Evolutionary conservation across 2,329 filamentous ascomycete species (phyloP), one percentile per base, ranked within the genome.

Genomic region (Aureobasidium melanogenum): DNA sequence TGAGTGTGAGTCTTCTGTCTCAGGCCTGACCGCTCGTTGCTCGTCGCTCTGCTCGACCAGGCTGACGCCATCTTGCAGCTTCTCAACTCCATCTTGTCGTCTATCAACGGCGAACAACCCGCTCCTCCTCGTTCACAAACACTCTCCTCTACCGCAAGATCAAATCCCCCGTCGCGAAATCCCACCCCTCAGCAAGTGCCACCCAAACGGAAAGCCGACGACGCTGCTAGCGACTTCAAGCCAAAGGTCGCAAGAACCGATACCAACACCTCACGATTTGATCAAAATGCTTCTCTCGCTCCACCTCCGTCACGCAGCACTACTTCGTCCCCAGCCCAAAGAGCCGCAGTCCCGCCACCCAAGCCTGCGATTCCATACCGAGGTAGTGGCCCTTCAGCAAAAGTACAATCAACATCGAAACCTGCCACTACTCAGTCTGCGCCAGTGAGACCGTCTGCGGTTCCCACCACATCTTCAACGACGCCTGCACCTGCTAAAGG

Each of bases 401-500:
- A 63, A 19, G 60, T 63, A 19, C 54, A 66, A 24, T 46, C 63
- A 12, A 39, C 64, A 22, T 48, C 63, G 24, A 36, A 63, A 17
- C 61, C 69, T 19, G 60, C 67, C 50, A 67, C 63, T 41, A 54
- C 66, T 12, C 57, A 67, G 10, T 61, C 63, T 15, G 62, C 65
- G 39, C 34, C 61, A 15, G 30, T 30, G 26, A 36, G 30, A 22
- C 41, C 54, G 22, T 39, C 64, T 43, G 47, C 36, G 10, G 34
- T 62, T n/a, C 48, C 63, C 6, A 43, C 60, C 17, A 36, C 64
- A 58, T 58, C 65, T 55, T 43, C 69, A n/a, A 44, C 69, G 3
- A 50, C 70, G 70, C 60, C 72, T 41, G 71, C 76, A 2, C 74
- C 81, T 1, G 85, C 84, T 1, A 90, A 90, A 73, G 89, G 88